Evolutionary conservation across 495 filamentous ascomycete species (phyloP).

Genomic region (Saxophila tyrrhenica): DNA sequence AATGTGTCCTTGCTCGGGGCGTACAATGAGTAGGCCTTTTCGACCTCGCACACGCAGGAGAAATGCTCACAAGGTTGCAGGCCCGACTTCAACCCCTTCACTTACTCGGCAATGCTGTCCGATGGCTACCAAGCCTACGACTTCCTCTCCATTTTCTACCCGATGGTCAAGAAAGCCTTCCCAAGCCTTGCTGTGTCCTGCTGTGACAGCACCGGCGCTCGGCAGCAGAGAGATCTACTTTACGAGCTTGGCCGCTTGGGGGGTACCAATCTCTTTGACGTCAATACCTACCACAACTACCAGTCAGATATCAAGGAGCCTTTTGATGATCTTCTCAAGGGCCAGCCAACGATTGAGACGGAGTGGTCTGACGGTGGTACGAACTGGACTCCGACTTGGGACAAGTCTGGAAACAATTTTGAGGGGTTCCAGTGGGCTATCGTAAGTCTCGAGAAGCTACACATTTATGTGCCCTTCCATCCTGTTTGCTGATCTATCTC

Average conservation of each 20-base stretch:
- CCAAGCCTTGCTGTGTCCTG: constrained; percentile 14
- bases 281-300: constrained; percentile 21
- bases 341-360: constrained; percentile 18
- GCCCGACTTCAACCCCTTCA: constrained; percentile 19
- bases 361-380: constrained; percentile 17
- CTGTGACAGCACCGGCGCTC: constrained; percentile 15
- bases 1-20: constrained; percentile 15
- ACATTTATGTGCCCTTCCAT: no score
- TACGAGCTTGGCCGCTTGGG: constrained; percentile 14
- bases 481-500: neutral
- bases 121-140: constrained; percentile 18
- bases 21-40: constrained; percentile 10
- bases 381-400: constrained; percentile 11
- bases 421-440: constrained; percentile 21
- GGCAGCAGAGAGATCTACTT: constrained; percentile 16
- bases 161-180: constrained; percentile 13
- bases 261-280: constrained; percentile 13
- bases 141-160: constrained; percentile 16
- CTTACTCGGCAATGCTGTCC: constrained; percentile 16
- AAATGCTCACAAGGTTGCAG: neutral
- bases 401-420: constrained; percentile 12
- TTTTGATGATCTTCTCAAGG: constrained; percentile 10
- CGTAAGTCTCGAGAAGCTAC: neutral
- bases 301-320: constrained; percentile 17
- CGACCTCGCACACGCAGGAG: neutral